A percentile compares a stretch with the other conserved stretches of the same genome.
These are phyloP conservation scores for Combretum micranthum DNA, from an alignment of 345 rosid genomes.

Conservation along the genomic window DNA sequence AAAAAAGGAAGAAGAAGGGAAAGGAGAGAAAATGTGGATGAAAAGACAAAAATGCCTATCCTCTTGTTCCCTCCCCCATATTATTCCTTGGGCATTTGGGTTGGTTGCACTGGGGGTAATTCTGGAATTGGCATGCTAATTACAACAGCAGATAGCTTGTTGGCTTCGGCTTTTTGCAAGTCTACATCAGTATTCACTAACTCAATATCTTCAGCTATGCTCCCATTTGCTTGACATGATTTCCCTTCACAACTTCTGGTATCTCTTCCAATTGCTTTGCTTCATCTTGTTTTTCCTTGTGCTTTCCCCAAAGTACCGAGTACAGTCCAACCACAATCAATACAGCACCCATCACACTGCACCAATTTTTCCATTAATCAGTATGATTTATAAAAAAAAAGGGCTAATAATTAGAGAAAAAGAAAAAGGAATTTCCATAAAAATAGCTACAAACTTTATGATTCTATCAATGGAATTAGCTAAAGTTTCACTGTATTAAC, in stretches of 20 bases:
- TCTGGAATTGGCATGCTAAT: constrained; percentile 33
- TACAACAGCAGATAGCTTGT: constrained; percentile 20
- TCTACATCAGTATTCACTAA: constrained; percentile 24
- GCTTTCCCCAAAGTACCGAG: constrained; percentile 85
- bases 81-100: constrained; percentile 20
- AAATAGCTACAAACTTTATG: too few relatives aligned
- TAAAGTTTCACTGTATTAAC: too few relatives aligned
- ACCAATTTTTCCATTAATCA: neutral
- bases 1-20: neutral
- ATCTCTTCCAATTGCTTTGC: constrained; percentile 12
- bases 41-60: constrained; percentile 16
- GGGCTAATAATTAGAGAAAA: too few relatives aligned
- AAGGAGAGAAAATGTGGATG: constrained; percentile 10
- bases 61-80: neutral
- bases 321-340: constrained; percentile 69
- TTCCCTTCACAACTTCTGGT: constrained; percentile 31
- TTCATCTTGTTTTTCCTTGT: constrained; percentile 46
- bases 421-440: too few relatives aligned
- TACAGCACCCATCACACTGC: constrained; percentile 60
- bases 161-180: constrained; percentile 30
- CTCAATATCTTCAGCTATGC: neutral
- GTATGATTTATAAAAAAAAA: too few relatives aligned
- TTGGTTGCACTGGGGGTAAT: constrained; percentile 13
- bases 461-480: too few relatives aligned
- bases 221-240: constrained; percentile 27